These are phyloP conservation scores for Cerioporus squamosus DNA, from an alignment of 1,284 basidiomycete genomes.

Conservation along the genomic window DNA sequence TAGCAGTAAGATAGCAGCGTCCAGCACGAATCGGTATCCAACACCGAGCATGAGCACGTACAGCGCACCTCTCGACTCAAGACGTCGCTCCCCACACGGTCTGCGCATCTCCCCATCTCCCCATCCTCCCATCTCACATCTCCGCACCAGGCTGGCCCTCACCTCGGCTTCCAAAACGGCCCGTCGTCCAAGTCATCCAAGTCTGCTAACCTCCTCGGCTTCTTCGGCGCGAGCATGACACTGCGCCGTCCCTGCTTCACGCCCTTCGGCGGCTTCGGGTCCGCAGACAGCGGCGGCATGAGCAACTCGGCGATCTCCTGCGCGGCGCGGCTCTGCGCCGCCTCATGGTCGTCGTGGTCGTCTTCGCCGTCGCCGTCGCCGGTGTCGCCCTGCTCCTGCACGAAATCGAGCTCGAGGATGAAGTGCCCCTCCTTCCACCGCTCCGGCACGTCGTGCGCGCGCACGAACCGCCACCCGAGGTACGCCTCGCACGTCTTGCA, in stretches of 20 bases:
- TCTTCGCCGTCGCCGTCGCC: not conserved
- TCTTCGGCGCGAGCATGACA: conserved; percentile 2
- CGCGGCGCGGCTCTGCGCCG: conserved; percentile 6
- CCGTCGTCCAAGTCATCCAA: conserved; percentile 14
- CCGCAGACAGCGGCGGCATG: conserved; percentile 16
- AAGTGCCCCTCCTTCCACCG: conserved; percentile 65
- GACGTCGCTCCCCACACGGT: not conserved
- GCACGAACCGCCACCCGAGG: conserved; percentile 66
- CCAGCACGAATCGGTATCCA: conserved; percentile 5
- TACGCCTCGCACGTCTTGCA: conserved; percentile 53
- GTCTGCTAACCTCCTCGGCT: conserved; percentile 1
- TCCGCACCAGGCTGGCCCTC: not conserved
- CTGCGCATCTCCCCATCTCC: not conserved
- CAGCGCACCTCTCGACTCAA: too few species aligned
- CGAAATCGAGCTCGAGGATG: conserved; percentile 58
- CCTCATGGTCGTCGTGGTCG: not conserved
- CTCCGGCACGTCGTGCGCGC: conserved; percentile 59
- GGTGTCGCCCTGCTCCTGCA: conserved; percentile 11
- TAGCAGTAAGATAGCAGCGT: conserved; percentile 19
- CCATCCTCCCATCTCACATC: not conserved
- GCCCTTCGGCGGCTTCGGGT: conserved; percentile 10
- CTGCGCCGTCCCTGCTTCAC: conserved; percentile 14
- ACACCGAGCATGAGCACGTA: not conserved
- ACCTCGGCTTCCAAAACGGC: conserved; percentile 24
- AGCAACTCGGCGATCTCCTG: conserved; percentile 3